Percentiles rank a stretch among this genome's conserved stretches.
Evolutionary conservation across 1,284 basidiomycete genomes (phyloP).

Genomic region (Ustilago nuda): DNA sequence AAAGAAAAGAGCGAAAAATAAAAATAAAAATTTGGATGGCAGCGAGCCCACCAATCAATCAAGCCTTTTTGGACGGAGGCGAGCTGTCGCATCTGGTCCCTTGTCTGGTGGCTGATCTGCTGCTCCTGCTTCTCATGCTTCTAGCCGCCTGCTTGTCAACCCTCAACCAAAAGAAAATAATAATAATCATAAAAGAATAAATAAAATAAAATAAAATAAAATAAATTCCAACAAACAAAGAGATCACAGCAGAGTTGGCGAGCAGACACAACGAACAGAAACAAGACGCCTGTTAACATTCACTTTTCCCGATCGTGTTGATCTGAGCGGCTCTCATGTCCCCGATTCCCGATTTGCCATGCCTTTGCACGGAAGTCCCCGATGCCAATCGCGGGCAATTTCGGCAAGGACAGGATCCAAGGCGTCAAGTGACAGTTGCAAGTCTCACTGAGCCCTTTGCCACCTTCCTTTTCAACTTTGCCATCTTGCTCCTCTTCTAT

Average conservation of each 20-base stretch:
- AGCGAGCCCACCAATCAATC: background rate
- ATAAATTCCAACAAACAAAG: background rate
- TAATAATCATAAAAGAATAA: too few species aligned
- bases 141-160: background rate
- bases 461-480: background rate
- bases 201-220: background rate
- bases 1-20: background rate
- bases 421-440: background rate
- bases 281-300: background rate
- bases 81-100: slow-evolving; percentile 3
- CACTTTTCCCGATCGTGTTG: background rate
- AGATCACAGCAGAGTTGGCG: background rate
- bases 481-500: background rate
- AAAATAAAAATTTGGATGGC: background rate
- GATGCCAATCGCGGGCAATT: too few species aligned
- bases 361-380: background rate
- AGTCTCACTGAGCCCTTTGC: background rate
- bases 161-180: background rate
- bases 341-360: background rate
- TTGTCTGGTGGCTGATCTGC: background rate
- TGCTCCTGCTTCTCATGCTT: background rate
- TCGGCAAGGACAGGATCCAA: too few species aligned
- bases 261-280: background rate
- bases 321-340: background rate
- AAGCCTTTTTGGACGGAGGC: background rate